phyloP scores from a whole-genome alignment of 2,329 filamentous ascomycete genomes.

The Trichophyton benhamiae region DNA sequence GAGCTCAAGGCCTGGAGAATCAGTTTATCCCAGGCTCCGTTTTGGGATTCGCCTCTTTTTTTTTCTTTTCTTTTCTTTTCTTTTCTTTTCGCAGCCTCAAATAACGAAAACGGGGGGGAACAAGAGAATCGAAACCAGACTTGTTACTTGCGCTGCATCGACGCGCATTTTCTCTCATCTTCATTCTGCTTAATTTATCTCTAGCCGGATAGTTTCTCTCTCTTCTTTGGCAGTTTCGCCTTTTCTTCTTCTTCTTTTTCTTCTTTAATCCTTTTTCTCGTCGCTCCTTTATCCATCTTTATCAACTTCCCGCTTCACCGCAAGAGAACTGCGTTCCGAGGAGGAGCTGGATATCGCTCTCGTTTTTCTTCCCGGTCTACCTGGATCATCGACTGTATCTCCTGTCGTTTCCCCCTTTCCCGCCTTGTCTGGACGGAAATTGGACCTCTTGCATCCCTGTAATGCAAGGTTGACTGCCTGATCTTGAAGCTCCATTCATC shows the following conservation, averaged over 20 bases:
- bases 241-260: neutral
- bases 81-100: neutral
- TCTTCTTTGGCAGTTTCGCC: no score
- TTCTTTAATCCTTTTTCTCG: constrained; percentile 5
- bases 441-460: constrained; percentile 1
- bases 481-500: neutral
- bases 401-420: neutral
- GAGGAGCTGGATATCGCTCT: neutral
- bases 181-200: neutral
- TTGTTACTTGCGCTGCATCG: neutral
- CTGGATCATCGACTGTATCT: neutral
- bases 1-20: neutral
- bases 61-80: neutral
- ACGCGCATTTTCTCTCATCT: neutral
- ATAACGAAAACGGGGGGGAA: neutral
- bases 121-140: neutral
- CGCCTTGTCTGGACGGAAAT: neutral
- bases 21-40: neutral
- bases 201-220: neutral
- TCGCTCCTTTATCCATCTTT: neutral
- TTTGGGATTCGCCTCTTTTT: neutral
- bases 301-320: neutral
- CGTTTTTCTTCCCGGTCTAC: neutral
- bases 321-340: neutral
- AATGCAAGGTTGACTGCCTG: neutral